Evolutionary conservation across 2,329 filamentous ascomycete genomes (phyloP).

Genomic region (Raffaelea ambrosiae): DNA sequence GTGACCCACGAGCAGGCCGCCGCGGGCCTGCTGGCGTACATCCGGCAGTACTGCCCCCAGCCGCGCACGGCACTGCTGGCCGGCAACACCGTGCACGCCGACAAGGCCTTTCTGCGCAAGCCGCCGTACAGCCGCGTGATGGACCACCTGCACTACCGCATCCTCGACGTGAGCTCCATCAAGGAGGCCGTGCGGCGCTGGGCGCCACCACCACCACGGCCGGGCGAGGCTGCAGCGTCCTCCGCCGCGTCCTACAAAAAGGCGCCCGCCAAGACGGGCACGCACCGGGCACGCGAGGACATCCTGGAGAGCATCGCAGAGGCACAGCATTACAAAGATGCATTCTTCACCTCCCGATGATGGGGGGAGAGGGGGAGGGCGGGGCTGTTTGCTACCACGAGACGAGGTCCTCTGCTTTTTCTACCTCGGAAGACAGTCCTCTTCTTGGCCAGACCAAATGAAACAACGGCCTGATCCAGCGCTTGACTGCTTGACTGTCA

Average conservation of each 20-base stretch:
- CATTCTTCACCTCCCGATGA: too few relatives aligned
- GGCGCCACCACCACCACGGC: conserved; percentile 48
- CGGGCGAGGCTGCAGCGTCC: conserved; percentile 42
- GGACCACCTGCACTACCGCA: conserved; percentile 76
- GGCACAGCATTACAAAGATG: conserved; percentile 70
- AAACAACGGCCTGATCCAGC: too few relatives aligned
- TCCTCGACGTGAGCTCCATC: conserved; percentile 84
- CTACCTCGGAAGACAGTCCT: too few relatives aligned
- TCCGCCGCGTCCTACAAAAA: not conserved
- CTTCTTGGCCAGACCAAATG: too few relatives aligned
- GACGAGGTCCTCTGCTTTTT: too few relatives aligned
- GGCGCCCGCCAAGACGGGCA: conserved; percentile 45
- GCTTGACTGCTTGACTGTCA: too few relatives aligned
- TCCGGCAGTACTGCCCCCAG: conserved; percentile 62
- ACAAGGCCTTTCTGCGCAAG: conserved; percentile 69
- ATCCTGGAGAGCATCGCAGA: conserved; percentile 94
- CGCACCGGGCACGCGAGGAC: conserved; percentile 79
- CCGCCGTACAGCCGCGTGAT: conserved; percentile 66
- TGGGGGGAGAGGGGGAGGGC: too few relatives aligned
- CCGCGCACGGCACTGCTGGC: conserved; percentile 65
- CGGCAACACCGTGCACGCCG: conserved; percentile 88
- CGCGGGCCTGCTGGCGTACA: conserved; percentile 64
- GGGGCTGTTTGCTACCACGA: too few relatives aligned
- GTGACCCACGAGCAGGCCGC: conserved; percentile 67
- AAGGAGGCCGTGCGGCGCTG: conserved; percentile 86